Percentiles rank a stretch among this genome's conserved stretches.
Evolutionary conservation across 768 basidiomycete species (phyloP).

Genomic region (Mycena leptocephala): DNA sequence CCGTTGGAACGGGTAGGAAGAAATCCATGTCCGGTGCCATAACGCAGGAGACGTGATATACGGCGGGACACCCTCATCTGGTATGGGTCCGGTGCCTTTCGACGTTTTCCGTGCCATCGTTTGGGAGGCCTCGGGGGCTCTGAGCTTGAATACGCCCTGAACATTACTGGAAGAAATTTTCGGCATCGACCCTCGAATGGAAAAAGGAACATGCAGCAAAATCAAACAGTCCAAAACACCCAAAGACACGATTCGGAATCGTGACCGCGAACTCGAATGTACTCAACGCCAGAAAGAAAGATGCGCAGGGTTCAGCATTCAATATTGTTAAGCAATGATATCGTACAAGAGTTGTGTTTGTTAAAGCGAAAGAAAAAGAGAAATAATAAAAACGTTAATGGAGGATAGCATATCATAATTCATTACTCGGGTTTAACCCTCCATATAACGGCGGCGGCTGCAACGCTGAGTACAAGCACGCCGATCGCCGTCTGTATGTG

Average conservation of each 20-base stretch:
- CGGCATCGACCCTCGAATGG: slow-evolving; percentile 19
- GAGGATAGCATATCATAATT: background rate
- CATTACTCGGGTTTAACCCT: slow-evolving; percentile 63
- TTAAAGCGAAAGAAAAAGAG: slow-evolving; percentile 4
- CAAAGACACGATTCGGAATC: background rate
- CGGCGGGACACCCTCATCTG: slow-evolving; percentile 20
- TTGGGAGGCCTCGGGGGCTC: background rate
- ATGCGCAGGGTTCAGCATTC: too few species aligned
- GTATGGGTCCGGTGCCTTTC: background rate
- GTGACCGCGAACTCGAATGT: slow-evolving; percentile 16
- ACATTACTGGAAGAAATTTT: slow-evolving; percentile 14
- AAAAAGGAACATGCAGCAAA: slow-evolving; percentile 10
- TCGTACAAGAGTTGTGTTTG: slow-evolving; percentile 34
- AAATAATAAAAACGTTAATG: background rate
- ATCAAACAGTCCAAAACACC: background rate
- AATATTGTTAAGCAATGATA: slow-evolving; percentile 21
- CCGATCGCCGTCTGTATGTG: slow-evolving; percentile 74
- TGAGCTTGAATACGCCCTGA: background rate
- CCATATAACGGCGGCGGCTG: slow-evolving; percentile 84
- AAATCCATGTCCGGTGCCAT: background rate
- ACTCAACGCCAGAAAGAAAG: background rate
- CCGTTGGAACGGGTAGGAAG: slow-evolving; percentile 28
- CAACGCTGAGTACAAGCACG: slow-evolving; percentile 76
- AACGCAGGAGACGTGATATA: slow-evolving; percentile 25
- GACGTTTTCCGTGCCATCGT: background rate